These are phyloP conservation scores for Striga hermonthica DNA, from an alignment of 305 asterid genomes.

Conservation along the genomic window DNA sequence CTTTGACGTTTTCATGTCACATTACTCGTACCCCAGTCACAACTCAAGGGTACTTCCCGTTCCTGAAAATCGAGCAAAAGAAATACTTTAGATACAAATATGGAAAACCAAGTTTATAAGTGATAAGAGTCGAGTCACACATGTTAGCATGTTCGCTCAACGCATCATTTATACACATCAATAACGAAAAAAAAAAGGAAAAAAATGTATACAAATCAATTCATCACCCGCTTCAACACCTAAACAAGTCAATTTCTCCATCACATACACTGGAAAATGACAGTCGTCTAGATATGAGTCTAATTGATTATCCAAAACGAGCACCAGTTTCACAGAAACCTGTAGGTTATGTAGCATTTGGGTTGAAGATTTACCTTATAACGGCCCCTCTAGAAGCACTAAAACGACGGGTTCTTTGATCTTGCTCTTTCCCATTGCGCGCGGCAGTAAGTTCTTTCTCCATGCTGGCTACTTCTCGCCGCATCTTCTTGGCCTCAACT, in stretches of 20 bases:
- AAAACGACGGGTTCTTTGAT: conserved; percentile 50
- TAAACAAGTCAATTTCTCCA: neutral
- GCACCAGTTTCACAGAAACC: conserved; percentile 7
- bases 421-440: conserved; percentile 65
- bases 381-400: conserved; percentile 39
- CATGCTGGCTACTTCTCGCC: conserved; percentile 77
- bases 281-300: neutral
- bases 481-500: conserved; percentile 79
- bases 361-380: conserved; percentile 44
- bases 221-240: neutral
- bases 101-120: no score
- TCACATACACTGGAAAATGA: neutral
- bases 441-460: conserved; percentile 70
- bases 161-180: neutral
- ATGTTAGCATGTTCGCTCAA: no score
- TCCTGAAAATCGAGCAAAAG: conserved; percentile 38
- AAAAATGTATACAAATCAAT: neutral
- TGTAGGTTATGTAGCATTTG: neutral
- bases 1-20: neutral
- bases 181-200: neutral
- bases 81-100: no score
- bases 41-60: conserved; percentile 35
- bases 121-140: no score
- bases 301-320: neutral
- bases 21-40: conserved; percentile 14